A percentile compares a stretch with the other conserved stretches of the same genome.
Conservation (phyloP, 805 yeast genomes). For the Scheffersomyces stipitis region DNA sequence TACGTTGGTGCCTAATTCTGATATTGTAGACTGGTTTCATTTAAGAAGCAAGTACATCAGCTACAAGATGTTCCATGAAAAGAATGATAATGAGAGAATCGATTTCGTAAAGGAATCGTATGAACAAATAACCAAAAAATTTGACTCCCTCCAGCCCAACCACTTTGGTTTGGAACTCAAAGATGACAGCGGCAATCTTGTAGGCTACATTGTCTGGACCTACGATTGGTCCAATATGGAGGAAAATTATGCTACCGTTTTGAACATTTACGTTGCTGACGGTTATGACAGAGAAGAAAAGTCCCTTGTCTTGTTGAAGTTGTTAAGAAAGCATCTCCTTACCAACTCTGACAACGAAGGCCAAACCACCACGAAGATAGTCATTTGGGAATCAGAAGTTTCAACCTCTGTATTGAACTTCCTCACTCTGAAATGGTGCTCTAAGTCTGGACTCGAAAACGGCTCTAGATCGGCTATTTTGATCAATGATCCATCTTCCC, state of each 20-base stretch:
- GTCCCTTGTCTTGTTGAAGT: constrained; percentile 13
- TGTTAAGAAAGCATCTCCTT: constrained; percentile 15
- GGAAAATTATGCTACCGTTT: constrained; percentile 25
- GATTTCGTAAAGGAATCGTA: constrained; percentile 19
- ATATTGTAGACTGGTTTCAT: constrained; percentile 43
- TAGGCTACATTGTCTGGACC: constrained; percentile 41
- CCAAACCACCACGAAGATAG: constrained; percentile 16
- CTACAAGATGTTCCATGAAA: constrained; percentile 18
- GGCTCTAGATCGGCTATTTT: constrained; percentile 36
- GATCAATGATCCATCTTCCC: constrained; percentile 24
- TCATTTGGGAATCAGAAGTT: constrained; percentile 37
- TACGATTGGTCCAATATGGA: constrained; percentile 27
- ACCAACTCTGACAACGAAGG: constrained; percentile 11
- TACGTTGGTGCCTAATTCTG: constrained; percentile 25
- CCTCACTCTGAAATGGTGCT: constrained; percentile 13
- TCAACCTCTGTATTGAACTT: constrained; percentile 11
- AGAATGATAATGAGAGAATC: constrained; percentile 7
- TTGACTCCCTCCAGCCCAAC: constrained; percentile 25
- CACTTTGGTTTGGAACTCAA: constrained; percentile 31
- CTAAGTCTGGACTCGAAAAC: constrained; percentile 29
- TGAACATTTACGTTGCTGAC: constrained; percentile 25
- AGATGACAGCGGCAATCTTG: constrained; percentile 13
- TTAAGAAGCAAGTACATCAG: constrained; percentile 35
- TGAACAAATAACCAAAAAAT: constrained; percentile 15
- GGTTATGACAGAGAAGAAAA: constrained; percentile 15